Evolutionary conservation across 2,329 filamentous ascomycete genomes (phyloP).

Genomic region (Clonostachys sp.): DNA sequence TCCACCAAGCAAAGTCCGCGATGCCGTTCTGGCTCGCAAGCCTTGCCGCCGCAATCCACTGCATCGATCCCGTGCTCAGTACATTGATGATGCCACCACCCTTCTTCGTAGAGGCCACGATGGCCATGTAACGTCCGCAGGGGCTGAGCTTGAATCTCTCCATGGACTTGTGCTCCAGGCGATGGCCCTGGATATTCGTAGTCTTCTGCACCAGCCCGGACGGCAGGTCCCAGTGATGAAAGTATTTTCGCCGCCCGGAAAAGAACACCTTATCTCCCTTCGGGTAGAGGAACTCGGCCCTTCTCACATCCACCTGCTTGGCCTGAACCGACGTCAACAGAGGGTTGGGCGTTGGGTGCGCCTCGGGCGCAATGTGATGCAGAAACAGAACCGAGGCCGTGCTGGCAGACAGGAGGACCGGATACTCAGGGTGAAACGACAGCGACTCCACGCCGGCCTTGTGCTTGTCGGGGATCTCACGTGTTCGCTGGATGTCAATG

Average conservation of each 20-base stretch:
- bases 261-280: constrained; percentile 79
- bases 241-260: constrained; percentile 82
- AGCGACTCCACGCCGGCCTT: constrained; percentile 77
- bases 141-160: constrained; percentile 86
- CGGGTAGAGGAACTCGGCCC: constrained; percentile 73
- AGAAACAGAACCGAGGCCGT: constrained; percentile 81
- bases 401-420: constrained; percentile 85
- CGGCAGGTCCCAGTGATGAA: constrained; percentile 89
- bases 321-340: constrained; percentile 87
- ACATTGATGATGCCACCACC: constrained; percentile 87
- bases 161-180: constrained; percentile 83
- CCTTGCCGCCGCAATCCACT: constrained; percentile 82
- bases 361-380: constrained; percentile 79
- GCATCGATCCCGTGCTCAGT: constrained; percentile 71
- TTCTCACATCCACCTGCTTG: constrained; percentile 76
- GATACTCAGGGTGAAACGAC: constrained; percentile 83
- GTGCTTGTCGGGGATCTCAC: constrained; percentile 78
- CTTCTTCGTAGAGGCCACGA: constrained; percentile 76
- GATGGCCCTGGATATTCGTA: constrained; percentile 67
- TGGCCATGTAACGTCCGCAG: constrained; percentile 78
- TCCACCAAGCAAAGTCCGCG: constrained; percentile 92
- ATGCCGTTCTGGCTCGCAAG: constrained; percentile 80
- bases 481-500: constrained; percentile 83
- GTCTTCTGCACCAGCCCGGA: constrained; percentile 82
- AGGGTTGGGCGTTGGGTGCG: constrained; percentile 76